phyloP scores from a whole-genome alignment of 2,329 filamentous ascomycete genomes.

The Xylariaceae sp. region DNA sequence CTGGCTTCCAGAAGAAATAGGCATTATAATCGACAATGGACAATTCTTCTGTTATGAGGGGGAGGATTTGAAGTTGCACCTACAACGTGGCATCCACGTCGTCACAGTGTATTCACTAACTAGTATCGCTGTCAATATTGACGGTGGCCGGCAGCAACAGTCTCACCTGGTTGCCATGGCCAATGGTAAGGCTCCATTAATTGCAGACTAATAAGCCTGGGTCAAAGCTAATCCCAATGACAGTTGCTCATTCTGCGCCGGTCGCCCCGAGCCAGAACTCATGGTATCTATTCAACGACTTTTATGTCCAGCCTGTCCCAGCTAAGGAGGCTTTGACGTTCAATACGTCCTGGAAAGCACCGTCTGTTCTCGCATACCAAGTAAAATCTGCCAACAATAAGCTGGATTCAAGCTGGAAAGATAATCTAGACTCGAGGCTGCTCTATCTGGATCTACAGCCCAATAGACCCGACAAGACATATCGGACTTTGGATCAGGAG shows the following conservation, averaged over 20 bases:
- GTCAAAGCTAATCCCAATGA: constrained; percentile 19
- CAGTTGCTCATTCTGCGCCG: constrained; percentile 63
- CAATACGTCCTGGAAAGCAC: constrained; percentile 87
- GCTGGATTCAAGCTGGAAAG: constrained; percentile 83
- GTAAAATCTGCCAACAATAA: constrained; percentile 74
- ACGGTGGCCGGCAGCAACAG: constrained; percentile 78
- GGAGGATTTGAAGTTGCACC: constrained; percentile 75
- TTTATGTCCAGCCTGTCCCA: constrained; percentile 76
- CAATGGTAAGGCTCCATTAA: constrained; percentile 56
- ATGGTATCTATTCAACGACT: constrained; percentile 98
- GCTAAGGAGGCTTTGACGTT: constrained; percentile 84
- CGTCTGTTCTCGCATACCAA: constrained; percentile 84
- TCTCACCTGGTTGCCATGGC: constrained; percentile 88
- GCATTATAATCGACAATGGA: constrained; percentile 84
- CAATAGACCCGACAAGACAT: constrained; percentile 48
- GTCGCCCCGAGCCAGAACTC: constrained; percentile 58
- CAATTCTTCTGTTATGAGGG: constrained; percentile 95
- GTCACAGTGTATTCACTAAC: constrained; percentile 89
- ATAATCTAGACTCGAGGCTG: constrained; percentile 75
- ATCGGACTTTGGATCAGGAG: constrained; percentile 51
- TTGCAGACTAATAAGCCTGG: too few species aligned
- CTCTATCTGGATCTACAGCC: constrained; percentile 68
- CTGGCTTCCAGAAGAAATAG: constrained; percentile 92
- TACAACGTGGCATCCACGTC: constrained; percentile 73
- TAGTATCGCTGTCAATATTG: constrained; percentile 85